Percentiles rank a stretch among this genome's conserved stretches.
These are phyloP conservation scores for Helianthus tuberosus DNA, from an alignment of 129 eudicot genomes.

Conservation along the genomic window DNA sequence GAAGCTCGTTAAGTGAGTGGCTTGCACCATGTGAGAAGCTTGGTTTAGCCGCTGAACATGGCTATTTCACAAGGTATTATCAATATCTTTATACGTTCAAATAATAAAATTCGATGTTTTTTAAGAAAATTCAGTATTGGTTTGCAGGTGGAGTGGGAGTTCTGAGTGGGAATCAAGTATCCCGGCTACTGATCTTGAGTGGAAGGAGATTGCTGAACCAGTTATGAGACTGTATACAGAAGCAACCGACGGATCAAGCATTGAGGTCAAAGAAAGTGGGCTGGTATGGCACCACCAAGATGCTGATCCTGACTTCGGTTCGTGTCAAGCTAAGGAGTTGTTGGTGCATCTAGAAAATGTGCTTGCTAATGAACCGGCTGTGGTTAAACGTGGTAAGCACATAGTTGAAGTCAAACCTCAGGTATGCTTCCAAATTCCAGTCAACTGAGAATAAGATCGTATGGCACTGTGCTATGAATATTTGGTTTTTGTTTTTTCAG, in stretches of 20 bases:
- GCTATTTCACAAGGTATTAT: slow-evolving; percentile 67
- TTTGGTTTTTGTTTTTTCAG: slow-evolving; percentile 3
- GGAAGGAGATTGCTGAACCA: slow-evolving; percentile 78
- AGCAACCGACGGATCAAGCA: slow-evolving; percentile 80
- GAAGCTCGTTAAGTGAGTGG: slow-evolving; percentile 63
- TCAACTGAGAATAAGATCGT: too few species aligned
- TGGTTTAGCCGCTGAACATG: slow-evolving; percentile 91
- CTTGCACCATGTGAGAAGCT: slow-evolving; percentile 72
- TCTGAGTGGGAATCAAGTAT: slow-evolving; percentile 60
- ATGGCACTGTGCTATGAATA: too few species aligned
- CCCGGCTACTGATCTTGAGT: slow-evolving; percentile 57
- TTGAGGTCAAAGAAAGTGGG: slow-evolving; percentile 78
- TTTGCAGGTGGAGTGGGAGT: slow-evolving; percentile 56
- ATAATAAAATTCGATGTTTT: too few species aligned
- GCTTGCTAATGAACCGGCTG: slow-evolving; percentile 78
- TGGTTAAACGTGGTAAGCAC: slow-evolving; percentile 71
- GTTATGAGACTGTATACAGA: slow-evolving; percentile 73
- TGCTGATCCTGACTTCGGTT: slow-evolving; percentile 80
- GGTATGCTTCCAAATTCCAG: too few species aligned
- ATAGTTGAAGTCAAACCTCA: slow-evolving; percentile 92
- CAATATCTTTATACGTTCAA: too few species aligned
- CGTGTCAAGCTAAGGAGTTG: slow-evolving; percentile 80
- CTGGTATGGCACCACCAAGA: slow-evolving; percentile 88
- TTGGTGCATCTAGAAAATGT: slow-evolving; percentile 73
- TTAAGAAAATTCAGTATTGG: not conserved